A percentile compares a stretch with the other conserved stretches of the same genome.
phyloP scores from a whole-genome alignment of 2,329 filamentous ascomycete species.

The Sarocladium strictum region DNA sequence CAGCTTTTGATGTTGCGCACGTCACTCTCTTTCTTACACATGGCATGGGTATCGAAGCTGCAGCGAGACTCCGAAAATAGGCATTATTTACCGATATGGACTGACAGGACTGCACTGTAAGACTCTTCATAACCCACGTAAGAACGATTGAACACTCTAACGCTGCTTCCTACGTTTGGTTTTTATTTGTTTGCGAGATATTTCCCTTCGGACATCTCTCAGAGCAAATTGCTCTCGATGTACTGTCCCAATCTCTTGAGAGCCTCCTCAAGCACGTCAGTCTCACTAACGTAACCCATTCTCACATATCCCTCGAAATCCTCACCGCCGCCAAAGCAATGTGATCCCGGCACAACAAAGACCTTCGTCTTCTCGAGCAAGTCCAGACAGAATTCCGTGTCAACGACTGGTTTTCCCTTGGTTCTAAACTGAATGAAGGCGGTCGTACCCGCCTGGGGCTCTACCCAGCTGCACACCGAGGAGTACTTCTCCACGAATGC shows the following conservation, averaged over 20 bases:
- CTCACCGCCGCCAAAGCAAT: slow-evolving; percentile 61
- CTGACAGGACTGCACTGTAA: no score
- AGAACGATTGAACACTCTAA: no score
- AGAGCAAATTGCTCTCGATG: slow-evolving; percentile 18
- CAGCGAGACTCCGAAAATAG: no score
- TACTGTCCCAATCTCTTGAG: slow-evolving; percentile 44
- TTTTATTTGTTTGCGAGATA: no score
- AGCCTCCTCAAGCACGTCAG: slow-evolving; percentile 60
- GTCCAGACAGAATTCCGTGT: slow-evolving; percentile 64
- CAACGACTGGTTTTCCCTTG: slow-evolving; percentile 58
- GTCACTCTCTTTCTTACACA: no score
- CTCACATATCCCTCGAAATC: slow-evolving; percentile 72
- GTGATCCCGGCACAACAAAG: slow-evolving; percentile 66
- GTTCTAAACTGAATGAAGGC: slow-evolving; percentile 67
- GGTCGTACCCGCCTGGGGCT: slow-evolving; percentile 73
- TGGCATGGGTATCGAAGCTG: no score
- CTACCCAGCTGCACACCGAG: slow-evolving; percentile 62
- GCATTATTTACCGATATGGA: no score
- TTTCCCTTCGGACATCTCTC: neutral
- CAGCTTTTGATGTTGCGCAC: no score
- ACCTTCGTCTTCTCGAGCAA: slow-evolving; percentile 65
- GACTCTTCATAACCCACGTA: no score
- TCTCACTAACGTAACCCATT: slow-evolving; percentile 70
- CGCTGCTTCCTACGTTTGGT: no score
- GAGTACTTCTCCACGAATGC: slow-evolving; percentile 60